Base-by-base conservation (phyloP, 768 basidiomycete species). In the Tulasnella sp. region DNA sequence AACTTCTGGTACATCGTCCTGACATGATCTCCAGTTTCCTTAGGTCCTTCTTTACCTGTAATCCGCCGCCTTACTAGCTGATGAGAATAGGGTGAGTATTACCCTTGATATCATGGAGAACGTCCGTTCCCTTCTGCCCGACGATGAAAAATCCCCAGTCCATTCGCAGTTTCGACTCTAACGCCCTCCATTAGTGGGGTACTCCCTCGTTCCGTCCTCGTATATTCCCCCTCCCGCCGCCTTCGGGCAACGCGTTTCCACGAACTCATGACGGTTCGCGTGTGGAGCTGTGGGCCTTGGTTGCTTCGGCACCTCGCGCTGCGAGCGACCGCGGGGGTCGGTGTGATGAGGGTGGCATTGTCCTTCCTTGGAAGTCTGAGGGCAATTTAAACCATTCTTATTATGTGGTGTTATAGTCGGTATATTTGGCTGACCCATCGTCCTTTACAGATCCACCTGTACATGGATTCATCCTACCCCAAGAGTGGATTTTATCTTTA, bases 341-440 rank as follows among this genome's bases (percentile, higher is more conserved):
- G 74, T 74, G 72, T 72, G 67, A 77, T 86, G 84, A 74, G 80
- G 74, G 83, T 69, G 64, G 64, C 25, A 73, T 69, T 74, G 80
- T 79, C 84, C 84, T 86, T 83, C 83, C 82, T 84, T 83, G 84
- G 83, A 86, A 86, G 84, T 85, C 84, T 85, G 84, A 85, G 55
- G 55, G 55, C 55, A 31, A 41, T 46, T 46, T 27, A n/a, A 17
- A 32, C 43, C 42, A 31, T 15, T 17, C 8, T 45, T 29, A 8
- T 14, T 17, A 32, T 32, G 11, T 31, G 12, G 27, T 35, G 35
- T 17, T n/a, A 29, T 17, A 27, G 29, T 7, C 31, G 40, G 23
- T 8, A 46, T 15, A n/a, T 7, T n/a, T 8, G 12, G 34, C 48
- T 49, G 25, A 27, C 48, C 17, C 23, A 29, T 6, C 12, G 23